Evolutionary conservation across 2,329 filamentous ascomycete species (phyloP).

Genomic region (Sclerotinia trifoliorum): DNA sequence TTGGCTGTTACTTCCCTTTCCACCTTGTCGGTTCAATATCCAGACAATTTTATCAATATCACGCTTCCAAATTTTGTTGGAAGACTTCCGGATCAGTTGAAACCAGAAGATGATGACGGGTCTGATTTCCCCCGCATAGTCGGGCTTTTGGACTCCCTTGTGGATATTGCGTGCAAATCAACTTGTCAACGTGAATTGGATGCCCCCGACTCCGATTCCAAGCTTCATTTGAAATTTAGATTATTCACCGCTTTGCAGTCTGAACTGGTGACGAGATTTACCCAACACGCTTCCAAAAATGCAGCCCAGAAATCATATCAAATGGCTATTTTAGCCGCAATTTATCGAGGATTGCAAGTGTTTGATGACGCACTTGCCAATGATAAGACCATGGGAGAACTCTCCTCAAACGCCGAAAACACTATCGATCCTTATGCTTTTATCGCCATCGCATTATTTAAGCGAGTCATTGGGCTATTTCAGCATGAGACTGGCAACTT

Average conservation of each 20-base stretch:
- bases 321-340: constrained; percentile 31
- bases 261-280: constrained; percentile 28
- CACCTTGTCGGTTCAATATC: constrained; percentile 31
- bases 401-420: constrained; percentile 1
- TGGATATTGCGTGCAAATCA: constrained; percentile 30
- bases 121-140: constrained; percentile 25
- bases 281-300: constrained; percentile 21
- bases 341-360: constrained; percentile 29
- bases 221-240: constrained; percentile 26
- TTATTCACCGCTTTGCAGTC: constrained; percentile 32
- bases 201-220: constrained; percentile 9
- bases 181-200: constrained; percentile 24
- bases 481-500: constrained; percentile 18
- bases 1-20: constrained; percentile 32
- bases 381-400: constrained; percentile 7
- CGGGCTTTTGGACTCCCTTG: constrained; percentile 29
- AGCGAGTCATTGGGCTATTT: constrained; percentile 22
- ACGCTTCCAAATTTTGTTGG: constrained; percentile 33
- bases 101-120: neutral
- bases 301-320: constrained; percentile 30
- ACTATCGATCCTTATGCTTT: constrained; percentile 27
- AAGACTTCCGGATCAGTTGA: constrained; percentile 30
- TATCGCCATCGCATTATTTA: constrained; percentile 28
- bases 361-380: constrained; percentile 33
- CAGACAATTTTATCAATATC: constrained; percentile 30